These are phyloP conservation scores for Colletotrichum sp. DNA, from an alignment of 2,329 filamentous ascomycete genomes.

Conservation along the genomic window DNA sequence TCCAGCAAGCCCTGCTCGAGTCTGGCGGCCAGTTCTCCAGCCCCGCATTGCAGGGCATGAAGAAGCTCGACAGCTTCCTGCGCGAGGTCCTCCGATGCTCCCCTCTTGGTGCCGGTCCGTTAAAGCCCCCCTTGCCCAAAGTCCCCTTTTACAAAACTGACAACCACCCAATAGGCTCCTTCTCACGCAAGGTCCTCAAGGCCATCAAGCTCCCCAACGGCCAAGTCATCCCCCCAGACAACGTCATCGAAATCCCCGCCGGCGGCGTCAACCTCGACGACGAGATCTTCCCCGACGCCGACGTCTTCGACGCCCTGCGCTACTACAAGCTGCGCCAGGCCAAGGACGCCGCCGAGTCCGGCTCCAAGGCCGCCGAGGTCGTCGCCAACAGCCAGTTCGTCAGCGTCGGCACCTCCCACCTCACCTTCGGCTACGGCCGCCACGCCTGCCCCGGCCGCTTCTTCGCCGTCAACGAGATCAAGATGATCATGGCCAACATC, in stretches of 20 bases:
- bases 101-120: slow-evolving; percentile 24
- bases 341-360: slow-evolving; percentile 8
- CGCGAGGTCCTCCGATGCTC: slow-evolving; percentile 40
- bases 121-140: not conserved
- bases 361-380: slow-evolving; percentile 20
- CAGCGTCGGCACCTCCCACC: slow-evolving; percentile 31
- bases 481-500: slow-evolving; percentile 22
- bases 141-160: not conserved
- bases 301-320: slow-evolving; percentile 53
- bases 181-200: slow-evolving; percentile 55
- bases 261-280: slow-evolving; percentile 41
- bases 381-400: slow-evolving; percentile 43
- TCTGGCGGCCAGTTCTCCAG: slow-evolving; percentile 37
- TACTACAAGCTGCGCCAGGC: slow-evolving; percentile 49
- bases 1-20: slow-evolving; percentile 40
- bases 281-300: slow-evolving; percentile 40
- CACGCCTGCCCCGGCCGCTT: slow-evolving; percentile 23
- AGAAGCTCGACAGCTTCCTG: slow-evolving; percentile 46
- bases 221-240: slow-evolving; percentile 50
- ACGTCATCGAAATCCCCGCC: slow-evolving; percentile 44
- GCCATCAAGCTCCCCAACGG: slow-evolving; percentile 59
- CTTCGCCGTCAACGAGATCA: slow-evolving; percentile 25
- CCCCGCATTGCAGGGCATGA: slow-evolving; percentile 39
- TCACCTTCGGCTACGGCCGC: slow-evolving; percentile 23
- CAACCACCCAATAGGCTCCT: slow-evolving; percentile 39